Evolutionary conservation across 2,329 filamentous ascomycete genomes (phyloP).

Genomic region (Leptographium galeiforme): DNA sequence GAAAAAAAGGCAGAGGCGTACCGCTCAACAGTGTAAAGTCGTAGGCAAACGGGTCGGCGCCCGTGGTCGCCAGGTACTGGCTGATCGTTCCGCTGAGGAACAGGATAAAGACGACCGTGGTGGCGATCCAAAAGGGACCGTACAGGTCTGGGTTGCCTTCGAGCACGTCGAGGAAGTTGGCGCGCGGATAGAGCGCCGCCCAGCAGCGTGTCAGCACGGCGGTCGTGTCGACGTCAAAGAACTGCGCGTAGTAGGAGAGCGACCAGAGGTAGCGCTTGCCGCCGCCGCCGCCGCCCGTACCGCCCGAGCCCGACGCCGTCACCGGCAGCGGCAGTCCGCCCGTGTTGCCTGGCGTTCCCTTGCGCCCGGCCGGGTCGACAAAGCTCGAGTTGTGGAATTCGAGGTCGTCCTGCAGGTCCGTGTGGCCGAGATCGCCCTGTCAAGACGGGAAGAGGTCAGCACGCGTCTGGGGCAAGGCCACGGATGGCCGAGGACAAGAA

Average conservation of each 20-base stretch:
- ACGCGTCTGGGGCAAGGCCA: conserved; percentile 4
- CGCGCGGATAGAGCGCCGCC: conserved; percentile 77
- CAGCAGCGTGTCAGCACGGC: conserved; percentile 79
- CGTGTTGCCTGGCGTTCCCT: conserved; percentile 31
- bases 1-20: conserved; percentile 21
- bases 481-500: not conserved
- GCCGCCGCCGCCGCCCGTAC: conserved; percentile 22
- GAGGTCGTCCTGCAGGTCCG: conserved; percentile 95
- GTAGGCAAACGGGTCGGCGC: conserved; percentile 68
- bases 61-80: conserved; percentile 63
- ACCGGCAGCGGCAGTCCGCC: conserved; percentile 41
- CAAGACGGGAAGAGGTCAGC: conserved; percentile 7
- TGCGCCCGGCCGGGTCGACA: conserved; percentile 40
- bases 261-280: conserved; percentile 86
- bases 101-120: conserved; percentile 87
- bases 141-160: conserved; percentile 96
- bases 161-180: conserved; percentile 92
- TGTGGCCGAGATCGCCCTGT: conserved; percentile 93
- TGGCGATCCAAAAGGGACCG: conserved; percentile 97
- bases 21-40: conserved; percentile 83
- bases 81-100: conserved; percentile 93
- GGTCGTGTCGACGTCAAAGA: conserved; percentile 94
- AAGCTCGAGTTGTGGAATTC: conserved; percentile 96
- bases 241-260: conserved; percentile 87
- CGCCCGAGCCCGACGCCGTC: conserved; percentile 31